phyloP scores from a whole-genome alignment of 257 asterid genomes.

The Ilex asprella region DNA sequence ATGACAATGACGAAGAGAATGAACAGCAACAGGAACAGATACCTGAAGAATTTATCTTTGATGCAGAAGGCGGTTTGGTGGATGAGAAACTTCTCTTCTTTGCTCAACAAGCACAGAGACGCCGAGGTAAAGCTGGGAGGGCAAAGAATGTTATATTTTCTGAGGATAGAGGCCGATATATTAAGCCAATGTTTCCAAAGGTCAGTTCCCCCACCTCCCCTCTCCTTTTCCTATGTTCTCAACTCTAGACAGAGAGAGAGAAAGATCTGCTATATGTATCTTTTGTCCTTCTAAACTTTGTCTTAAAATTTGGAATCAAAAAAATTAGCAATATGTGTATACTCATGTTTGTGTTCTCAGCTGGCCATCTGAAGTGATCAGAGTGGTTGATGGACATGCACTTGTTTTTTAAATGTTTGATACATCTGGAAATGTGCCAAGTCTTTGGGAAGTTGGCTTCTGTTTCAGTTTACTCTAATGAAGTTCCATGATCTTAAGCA shows the following conservation, averaged over 20 bases:
- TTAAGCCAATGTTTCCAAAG: slow-evolving; percentile 99
- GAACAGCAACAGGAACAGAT: slow-evolving; percentile 87
- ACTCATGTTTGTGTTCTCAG: not conserved
- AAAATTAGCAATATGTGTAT: too few species aligned
- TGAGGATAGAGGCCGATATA: slow-evolving; percentile 94
- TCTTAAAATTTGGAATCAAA: not conserved
- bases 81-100: slow-evolving; percentile 98
- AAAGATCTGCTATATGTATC: not conserved
- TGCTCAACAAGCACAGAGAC: slow-evolving; percentile 95
- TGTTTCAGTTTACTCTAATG: slow-evolving; percentile 17
- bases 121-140: slow-evolving; percentile 90
- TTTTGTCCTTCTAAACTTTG: not conserved
- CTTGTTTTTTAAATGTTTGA: not conserved
- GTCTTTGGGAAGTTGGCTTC: not conserved
- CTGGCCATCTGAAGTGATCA: not conserved
- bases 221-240: too few species aligned
- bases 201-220: slow-evolving; percentile 20
- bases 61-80: slow-evolving; percentile 94
- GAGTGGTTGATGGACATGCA: not conserved
- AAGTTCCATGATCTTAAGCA: slow-evolving; percentile 30
- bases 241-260: too few species aligned
- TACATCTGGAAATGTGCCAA: not conserved
- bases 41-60: slow-evolving; percentile 95
- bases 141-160: slow-evolving; percentile 96
- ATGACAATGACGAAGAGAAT: slow-evolving; percentile 69